Conservation (phyloP, 1,284 basidiomycete species). For the Moesziomyces globuligerus region DNA sequence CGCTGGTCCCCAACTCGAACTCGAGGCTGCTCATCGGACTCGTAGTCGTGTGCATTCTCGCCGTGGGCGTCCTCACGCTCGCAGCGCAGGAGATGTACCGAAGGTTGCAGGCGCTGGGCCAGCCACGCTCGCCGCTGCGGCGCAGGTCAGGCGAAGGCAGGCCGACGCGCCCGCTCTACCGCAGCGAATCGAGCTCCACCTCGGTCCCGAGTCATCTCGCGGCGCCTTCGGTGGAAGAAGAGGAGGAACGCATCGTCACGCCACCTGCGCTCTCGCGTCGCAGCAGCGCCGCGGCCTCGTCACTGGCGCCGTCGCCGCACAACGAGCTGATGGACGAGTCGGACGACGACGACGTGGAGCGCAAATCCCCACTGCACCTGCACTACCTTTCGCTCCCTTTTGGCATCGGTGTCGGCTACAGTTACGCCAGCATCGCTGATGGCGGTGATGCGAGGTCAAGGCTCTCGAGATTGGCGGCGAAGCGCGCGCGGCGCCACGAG, state of each 20-base stretch:
- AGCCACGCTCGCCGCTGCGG: conserved; percentile 34
- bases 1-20: conserved; percentile 44
- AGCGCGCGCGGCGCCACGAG: conserved; percentile 4
- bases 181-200: conserved; percentile 26
- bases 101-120: conserved; percentile 6
- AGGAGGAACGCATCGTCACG: conserved; percentile 43
- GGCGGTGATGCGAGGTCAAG: conserved; percentile 21
- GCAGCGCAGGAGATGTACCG: conserved; percentile 32
- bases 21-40: conserved; percentile 42
- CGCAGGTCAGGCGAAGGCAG: conserved; percentile 32
- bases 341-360: conserved; percentile 26
- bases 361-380: conserved; percentile 23
- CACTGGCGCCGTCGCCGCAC: conserved; percentile 11
- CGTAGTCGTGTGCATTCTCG: conserved; percentile 42
- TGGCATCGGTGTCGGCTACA: conserved; percentile 48
- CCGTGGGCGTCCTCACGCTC: conserved; percentile 35
- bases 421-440: conserved; percentile 34
- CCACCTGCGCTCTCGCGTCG: conserved; percentile 38
- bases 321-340: conserved; percentile 25
- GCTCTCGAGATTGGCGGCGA: conserved; percentile 19
- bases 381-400: conserved; percentile 44
- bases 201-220: conserved; percentile 8
- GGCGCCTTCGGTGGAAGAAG: conserved; percentile 35
- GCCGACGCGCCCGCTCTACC: conserved; percentile 11
- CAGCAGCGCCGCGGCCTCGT: conserved; percentile 32